phyloP scores from a whole-genome alignment of 148 eudicot genomes.

The Vaccinium darrowii region DNA sequence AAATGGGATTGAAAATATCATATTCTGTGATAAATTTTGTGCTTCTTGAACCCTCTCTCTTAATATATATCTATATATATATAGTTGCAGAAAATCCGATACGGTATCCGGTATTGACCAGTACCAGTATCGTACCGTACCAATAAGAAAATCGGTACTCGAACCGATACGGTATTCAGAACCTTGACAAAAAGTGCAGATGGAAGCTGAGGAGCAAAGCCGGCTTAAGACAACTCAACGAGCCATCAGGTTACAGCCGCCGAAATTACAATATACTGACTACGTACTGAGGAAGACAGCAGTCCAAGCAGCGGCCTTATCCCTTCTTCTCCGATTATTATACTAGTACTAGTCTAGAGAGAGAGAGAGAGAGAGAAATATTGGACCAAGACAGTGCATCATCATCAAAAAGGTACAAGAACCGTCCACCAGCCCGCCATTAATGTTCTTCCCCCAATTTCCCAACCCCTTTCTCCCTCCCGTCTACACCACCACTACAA shows the following conservation, averaged over 20 bases:
- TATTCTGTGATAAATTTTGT: too few species aligned
- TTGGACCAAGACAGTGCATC: too few species aligned
- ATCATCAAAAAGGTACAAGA: neutral
- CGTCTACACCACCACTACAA: neutral
- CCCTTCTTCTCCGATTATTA: neutral
- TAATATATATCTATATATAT: too few species aligned
- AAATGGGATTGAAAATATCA: too few species aligned
- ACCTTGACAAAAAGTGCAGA: neutral
- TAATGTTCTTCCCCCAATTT: slow-evolving; percentile 7
- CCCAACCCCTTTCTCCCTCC: neutral
- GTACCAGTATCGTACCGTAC: too few species aligned
- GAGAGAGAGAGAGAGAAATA: neutral
- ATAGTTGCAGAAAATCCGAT: too few species aligned
- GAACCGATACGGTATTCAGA: too few species aligned
- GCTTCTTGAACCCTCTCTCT: too few species aligned
- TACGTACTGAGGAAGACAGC: neutral
- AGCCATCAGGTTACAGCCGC: neutral
- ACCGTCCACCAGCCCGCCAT: slow-evolving; percentile 22
- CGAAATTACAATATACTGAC: neutral
- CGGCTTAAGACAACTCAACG: neutral
- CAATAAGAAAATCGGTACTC: too few species aligned
- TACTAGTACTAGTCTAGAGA: neutral
- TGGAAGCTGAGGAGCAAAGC: neutral
- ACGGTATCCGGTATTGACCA: too few species aligned
- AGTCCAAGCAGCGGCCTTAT: slow-evolving; percentile 3